Conservation (phyloP, 345 rosid genomes). For the Clausena lansium region DNA sequence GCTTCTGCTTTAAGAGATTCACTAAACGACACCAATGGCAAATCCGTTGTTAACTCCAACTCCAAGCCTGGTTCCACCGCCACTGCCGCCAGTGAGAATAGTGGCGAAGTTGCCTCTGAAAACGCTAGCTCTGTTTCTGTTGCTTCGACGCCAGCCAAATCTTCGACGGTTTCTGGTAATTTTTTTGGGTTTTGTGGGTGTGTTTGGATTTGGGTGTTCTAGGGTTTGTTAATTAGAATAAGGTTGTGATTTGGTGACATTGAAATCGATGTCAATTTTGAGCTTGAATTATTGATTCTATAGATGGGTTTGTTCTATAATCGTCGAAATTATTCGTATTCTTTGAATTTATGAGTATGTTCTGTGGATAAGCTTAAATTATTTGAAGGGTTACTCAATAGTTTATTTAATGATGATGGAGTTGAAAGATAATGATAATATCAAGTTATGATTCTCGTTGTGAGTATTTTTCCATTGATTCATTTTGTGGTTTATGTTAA, state of each 20-base stretch:
- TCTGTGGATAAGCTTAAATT: not conserved
- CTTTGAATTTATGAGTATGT: not conserved
- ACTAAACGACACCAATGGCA: not conserved
- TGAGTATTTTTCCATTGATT: not conserved
- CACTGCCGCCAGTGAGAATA: not conserved
- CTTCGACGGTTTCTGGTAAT: slow-evolving; percentile 20
- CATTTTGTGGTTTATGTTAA: not conserved
- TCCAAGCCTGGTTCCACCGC: not conserved
- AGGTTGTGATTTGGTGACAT: not conserved
- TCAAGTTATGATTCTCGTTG: not conserved
- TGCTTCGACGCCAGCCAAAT: not conserved
- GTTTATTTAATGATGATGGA: not conserved
- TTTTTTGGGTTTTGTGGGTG: not conserved
- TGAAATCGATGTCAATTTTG: not conserved
- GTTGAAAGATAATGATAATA: not conserved
- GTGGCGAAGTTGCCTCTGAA: not conserved
- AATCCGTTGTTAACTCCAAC: not conserved
- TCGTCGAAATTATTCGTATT: not conserved
- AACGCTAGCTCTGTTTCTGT: slow-evolving; percentile 10
- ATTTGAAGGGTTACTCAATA: not conserved
- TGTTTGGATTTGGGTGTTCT: not conserved
- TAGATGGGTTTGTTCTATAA: not conserved
- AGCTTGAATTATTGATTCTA: not conserved
- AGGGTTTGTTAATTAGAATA: slow-evolving; percentile 10
- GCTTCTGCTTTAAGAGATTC: not conserved